A percentile compares a stretch with the other conserved stretches of the same genome.
Evolutionary conservation across 1,284 basidiomycete species (phyloP).

Genomic region (Cryptococcus wingfieldii): DNA sequence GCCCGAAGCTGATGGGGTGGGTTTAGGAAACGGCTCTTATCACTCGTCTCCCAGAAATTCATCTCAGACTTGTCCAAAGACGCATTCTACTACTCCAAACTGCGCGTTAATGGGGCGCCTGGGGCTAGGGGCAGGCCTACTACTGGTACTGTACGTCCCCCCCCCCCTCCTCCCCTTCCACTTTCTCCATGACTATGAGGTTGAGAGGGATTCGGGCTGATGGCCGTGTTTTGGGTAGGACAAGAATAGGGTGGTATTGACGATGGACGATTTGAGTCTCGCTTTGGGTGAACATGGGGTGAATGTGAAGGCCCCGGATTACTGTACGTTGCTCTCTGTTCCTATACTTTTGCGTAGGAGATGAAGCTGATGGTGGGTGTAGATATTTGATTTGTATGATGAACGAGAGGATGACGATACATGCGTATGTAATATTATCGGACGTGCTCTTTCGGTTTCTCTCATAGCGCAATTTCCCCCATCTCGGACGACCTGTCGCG

Average conservation of each 20-base stretch:
- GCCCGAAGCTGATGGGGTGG: too few species aligned
- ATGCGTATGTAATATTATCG: too few species aligned
- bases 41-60: slow-evolving; percentile 96
- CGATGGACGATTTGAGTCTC: slow-evolving; percentile 92
- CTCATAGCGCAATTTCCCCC: too few species aligned
- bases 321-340: slow-evolving; percentile 33
- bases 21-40: slow-evolving; percentile 81
- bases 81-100: slow-evolving; percentile 95
- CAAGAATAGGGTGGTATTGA: slow-evolving; percentile 90
- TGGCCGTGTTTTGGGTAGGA: slow-evolving; percentile 55
- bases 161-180: not conserved
- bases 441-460: too few species aligned
- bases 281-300: slow-evolving; percentile 95
- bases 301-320: slow-evolving; percentile 86
- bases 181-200: not conserved
- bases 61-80: slow-evolving; percentile 95
- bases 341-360: too few species aligned
- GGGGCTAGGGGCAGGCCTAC: slow-evolving; percentile 46
- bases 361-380: too few species aligned
- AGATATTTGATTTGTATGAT: too few species aligned
- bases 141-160: slow-evolving; percentile 23
- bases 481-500: too few species aligned
- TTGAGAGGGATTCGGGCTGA: not conserved
- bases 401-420: too few species aligned
- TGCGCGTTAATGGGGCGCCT: slow-evolving; percentile 60